Percentiles rank a stretch among this genome's conserved stretches.
Evolutionary conservation across 306 rosid genomes (phyloP).

Genomic region (Astragalus glycyphyllos): DNA sequence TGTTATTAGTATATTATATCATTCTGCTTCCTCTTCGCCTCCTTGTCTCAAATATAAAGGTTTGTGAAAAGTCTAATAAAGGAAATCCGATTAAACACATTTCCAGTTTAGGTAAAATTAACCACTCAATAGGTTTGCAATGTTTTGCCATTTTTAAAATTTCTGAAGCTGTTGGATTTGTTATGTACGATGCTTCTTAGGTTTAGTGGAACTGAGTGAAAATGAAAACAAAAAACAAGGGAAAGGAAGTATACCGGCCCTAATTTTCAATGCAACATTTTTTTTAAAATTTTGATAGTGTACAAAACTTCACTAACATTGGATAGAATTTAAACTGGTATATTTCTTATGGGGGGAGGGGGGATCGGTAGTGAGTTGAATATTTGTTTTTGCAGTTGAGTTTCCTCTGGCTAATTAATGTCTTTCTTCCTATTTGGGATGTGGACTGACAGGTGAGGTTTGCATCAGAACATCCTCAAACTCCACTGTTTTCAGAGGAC

Average conservation of each 20-base stretch:
- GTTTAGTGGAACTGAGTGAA: too few species aligned
- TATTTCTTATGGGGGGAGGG: not conserved
- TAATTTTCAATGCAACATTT: not conserved
- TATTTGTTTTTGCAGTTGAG: slow-evolving; percentile 27
- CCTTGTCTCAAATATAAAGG: not conserved
- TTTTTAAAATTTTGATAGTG: too few species aligned
- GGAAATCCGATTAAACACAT: slow-evolving; percentile 20
- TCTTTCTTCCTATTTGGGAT: slow-evolving; percentile 29
- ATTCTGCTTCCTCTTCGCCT: not conserved
- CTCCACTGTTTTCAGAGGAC: slow-evolving; percentile 76
- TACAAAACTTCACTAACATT: not conserved
- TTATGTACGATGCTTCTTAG: too few species aligned
- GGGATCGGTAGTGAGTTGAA: not conserved
- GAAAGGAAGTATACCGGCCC: not conserved
- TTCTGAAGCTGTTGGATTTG: too few species aligned
- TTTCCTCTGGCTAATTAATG: slow-evolving; percentile 31
- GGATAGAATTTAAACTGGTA: not conserved
- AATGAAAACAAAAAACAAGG: too few species aligned
- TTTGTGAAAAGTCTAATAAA: slow-evolving; percentile 24
- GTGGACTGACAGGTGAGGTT: slow-evolving; percentile 67
- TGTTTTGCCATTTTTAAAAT: too few species aligned
- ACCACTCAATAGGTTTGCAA: too few species aligned
- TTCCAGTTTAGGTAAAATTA: not conserved
- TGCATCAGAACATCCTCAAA: slow-evolving; percentile 60
- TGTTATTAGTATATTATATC: slow-evolving; percentile 21